Conservation (phyloP, 306 rosid genomes). For the Urtica urens region DNA sequence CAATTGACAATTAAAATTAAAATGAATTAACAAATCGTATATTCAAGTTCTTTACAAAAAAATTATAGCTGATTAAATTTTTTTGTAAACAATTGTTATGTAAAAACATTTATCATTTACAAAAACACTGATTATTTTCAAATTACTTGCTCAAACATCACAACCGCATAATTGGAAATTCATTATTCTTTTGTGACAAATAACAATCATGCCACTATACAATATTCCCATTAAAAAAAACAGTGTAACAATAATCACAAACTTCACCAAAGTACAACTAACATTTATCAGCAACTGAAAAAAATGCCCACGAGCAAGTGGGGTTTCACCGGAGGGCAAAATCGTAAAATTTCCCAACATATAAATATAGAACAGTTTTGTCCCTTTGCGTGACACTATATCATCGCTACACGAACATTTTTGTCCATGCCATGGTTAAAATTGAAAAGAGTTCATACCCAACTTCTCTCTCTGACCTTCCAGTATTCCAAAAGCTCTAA, state of each 20-base stretch:
- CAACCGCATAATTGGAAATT: neutral
- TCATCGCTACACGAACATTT: too few species aligned
- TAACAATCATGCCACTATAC: too few species aligned
- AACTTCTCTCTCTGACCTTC: neutral
- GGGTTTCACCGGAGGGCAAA: constrained; percentile 19
- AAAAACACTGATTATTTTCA: too few species aligned
- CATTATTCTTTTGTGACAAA: too few species aligned
- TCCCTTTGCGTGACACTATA: constrained; percentile 1
- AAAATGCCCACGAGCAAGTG: neutral
- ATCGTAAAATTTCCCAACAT: constrained; percentile 10
- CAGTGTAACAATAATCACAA: neutral
- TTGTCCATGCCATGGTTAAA: neutral
- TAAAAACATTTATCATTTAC: too few species aligned
- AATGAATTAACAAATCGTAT: neutral
- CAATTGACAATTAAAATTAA: too few species aligned
- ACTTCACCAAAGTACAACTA: neutral
- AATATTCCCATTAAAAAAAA: too few species aligned
- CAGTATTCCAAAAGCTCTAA: neutral
- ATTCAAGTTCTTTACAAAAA: neutral
- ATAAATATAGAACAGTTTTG: neutral
- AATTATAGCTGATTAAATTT: too few species aligned
- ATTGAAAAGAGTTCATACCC: neutral
- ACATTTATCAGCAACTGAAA: neutral
- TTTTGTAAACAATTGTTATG: too few species aligned
- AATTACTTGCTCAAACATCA: neutral